Percentiles rank a stretch among this genome's conserved stretches.
Conservation (phyloP, 129 eudicot species). For the Helichrysum umbraculigerum region DNA sequence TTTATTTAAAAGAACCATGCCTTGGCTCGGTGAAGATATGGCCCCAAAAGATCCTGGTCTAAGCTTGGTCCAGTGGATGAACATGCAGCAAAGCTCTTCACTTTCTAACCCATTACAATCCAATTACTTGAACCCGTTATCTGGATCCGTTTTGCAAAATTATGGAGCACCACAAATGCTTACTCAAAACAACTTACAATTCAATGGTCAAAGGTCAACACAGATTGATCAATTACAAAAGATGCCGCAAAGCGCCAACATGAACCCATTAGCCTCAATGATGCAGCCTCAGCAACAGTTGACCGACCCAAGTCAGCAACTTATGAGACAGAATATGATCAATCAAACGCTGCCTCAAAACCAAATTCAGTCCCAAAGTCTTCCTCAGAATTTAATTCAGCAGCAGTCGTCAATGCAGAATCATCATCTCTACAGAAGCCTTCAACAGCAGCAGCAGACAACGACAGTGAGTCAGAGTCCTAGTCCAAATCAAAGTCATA, state of each 20-base stretch:
- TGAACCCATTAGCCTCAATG: conserved; percentile 51
- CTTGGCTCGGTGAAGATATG: conserved; percentile 90
- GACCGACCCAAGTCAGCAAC: conserved; percentile 55
- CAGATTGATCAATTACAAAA: conserved; percentile 72
- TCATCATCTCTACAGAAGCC: conserved; percentile 55
- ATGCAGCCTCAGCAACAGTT: conserved; percentile 77
- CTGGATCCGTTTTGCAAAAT: conserved; percentile 48
- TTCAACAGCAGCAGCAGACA: conserved; percentile 46
- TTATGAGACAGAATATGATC: conserved; percentile 44
- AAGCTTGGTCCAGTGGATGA: conserved; percentile 97
- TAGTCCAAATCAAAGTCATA: conserved; percentile 36
- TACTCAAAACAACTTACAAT: conserved; percentile 64
- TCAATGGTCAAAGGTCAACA: conserved; percentile 54
- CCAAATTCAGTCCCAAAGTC: conserved; percentile 62
- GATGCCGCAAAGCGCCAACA: conserved; percentile 43
- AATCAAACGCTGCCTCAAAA: conserved; percentile 48
- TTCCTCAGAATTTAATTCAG: conserved; percentile 53
- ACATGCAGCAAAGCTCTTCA: conserved; percentile 75
- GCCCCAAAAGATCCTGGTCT: conserved; percentile 77
- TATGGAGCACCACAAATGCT: conserved; percentile 50
- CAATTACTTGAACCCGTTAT: conserved; percentile 56
- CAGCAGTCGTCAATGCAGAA: conserved; percentile 55
- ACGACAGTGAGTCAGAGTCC: conserved; percentile 35
- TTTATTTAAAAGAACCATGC: conserved; percentile 88
- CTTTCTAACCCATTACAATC: conserved; percentile 59